A percentile compares a stretch with the other conserved stretches of the same genome.
Evolutionary conservation across 2,329 filamentous ascomycete genomes (phyloP).

Genomic region (Chrysosporium queenslandicum): DNA sequence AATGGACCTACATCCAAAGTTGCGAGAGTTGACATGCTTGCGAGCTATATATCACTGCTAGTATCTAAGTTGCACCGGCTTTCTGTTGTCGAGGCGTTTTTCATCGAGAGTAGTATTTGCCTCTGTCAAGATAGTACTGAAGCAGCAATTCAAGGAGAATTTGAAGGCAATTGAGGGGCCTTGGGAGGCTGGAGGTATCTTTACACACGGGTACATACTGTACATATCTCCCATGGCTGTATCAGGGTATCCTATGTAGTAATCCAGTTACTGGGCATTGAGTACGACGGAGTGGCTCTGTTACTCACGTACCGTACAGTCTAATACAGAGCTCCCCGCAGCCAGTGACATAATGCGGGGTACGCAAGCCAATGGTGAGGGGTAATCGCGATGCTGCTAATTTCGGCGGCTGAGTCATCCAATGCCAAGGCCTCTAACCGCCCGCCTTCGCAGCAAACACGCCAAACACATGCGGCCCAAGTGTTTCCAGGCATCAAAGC

Average conservation of each 20-base stretch:
- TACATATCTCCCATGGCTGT: neutral
- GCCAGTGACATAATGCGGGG: constrained; percentile 2
- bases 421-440: neutral
- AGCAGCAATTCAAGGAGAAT: too few relatives aligned
- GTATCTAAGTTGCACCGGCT: too few relatives aligned
- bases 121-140: too few relatives aligned
- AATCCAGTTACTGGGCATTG: too few relatives aligned
- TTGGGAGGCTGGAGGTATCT: neutral
- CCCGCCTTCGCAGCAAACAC: neutral
- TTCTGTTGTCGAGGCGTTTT: too few relatives aligned
- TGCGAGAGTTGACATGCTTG: constrained; percentile 10
- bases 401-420: neutral
- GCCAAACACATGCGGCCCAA: neutral
- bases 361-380: neutral
- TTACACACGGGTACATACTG: neutral
- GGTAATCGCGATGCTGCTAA: neutral
- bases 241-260: too few relatives aligned
- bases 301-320: too few relatives aligned
- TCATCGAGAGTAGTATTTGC: too few relatives aligned
- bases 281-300: too few relatives aligned
- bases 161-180: neutral
- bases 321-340: neutral
- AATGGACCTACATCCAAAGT: constrained; percentile 11
- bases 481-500: neutral
- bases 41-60: too few relatives aligned